phyloP scores from a whole-genome alignment of 2,329 filamentous ascomycete genomes.

The Parascedosporium putredinis region DNA sequence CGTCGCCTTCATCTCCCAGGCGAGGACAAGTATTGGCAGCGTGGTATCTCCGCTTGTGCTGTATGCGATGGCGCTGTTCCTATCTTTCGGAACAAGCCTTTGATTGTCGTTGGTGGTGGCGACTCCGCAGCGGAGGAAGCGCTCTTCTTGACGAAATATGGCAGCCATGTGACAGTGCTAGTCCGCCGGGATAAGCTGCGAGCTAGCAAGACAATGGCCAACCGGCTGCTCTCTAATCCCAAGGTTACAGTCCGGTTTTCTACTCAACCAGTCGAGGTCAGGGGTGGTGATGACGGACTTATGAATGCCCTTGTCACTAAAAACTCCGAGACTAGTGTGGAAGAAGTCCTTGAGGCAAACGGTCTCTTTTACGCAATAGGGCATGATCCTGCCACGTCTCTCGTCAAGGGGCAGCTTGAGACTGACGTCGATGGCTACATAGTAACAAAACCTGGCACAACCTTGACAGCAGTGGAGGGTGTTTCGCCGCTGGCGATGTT shows the following conservation, averaged over 20 bases:
- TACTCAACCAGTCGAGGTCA: slow-evolving; percentile 69
- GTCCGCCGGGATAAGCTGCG: slow-evolving; percentile 80
- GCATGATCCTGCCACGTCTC: slow-evolving; percentile 82
- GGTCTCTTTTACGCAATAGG: slow-evolving; percentile 96
- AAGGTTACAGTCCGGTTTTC: slow-evolving; percentile 91
- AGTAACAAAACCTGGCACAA: slow-evolving; percentile 77
- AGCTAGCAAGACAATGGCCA: slow-evolving; percentile 86
- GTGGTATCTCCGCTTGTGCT: slow-evolving; percentile 89
- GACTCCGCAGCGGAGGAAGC: slow-evolving; percentile 97
- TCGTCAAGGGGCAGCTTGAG: slow-evolving; percentile 84
- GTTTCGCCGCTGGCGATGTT: slow-evolving; percentile 97
- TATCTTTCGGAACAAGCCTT: slow-evolving; percentile 92
- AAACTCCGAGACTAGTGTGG: slow-evolving; percentile 63
- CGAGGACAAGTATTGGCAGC: slow-evolving; percentile 96
- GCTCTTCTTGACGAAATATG: slow-evolving; percentile 96
- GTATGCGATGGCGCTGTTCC: slow-evolving; percentile 96
- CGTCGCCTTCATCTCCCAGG: slow-evolving; percentile 71
- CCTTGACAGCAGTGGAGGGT: slow-evolving; percentile 77
- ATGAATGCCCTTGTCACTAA: slow-evolving; percentile 84
- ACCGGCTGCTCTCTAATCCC: slow-evolving; percentile 66
- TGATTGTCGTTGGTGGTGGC: slow-evolving; percentile 92
- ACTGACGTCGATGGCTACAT: slow-evolving; percentile 89
- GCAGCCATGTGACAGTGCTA: slow-evolving; percentile 84
- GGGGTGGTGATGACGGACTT: slow-evolving; percentile 72
- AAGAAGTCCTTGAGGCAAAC: slow-evolving; percentile 79